Base-by-base conservation (phyloP, 2,329 filamentous ascomycete species). In the Scytalidium lignicola region DNA sequence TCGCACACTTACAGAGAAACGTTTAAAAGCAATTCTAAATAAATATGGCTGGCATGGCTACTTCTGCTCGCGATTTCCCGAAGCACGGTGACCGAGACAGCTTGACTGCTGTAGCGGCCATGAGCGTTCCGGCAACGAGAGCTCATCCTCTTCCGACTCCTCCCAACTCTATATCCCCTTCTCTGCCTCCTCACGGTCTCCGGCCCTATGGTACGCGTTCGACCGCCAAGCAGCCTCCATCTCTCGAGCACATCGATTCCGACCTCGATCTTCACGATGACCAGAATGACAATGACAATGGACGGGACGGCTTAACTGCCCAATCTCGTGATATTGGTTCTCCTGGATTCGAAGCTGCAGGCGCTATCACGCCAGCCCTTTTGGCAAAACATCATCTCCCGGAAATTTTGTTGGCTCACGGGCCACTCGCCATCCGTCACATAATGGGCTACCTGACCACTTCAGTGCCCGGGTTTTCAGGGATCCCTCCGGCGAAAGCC, bases 381-480 rank as follows among this genome's bases (percentile, higher is more conserved):
- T 78, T 99, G 57, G 90, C 92, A 61, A 93, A 88, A 69, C 82
- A 92, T 67, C 87, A 97, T 67, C 79, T 99, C 51, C 91, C 92
- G 2, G 87, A 88, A 60, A 95, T 97, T 67, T 78, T 99, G 64
- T 78, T 96, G 54, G 83, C 85, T 65, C 87, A 96, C 64, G 93
- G 92, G 20, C 91, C 93, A 44, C 73, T 96, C 68, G 90, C 93
- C 46, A 96, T 99, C 67, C 88, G 92, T 61, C 88, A 96, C 70
- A 86, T 99, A 65, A 96, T 95, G 81, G 89, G 89, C 56, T 92
- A 95, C 70, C 77, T 99, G 62, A 96, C 90, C 32, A 91, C 91
- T 44, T 89, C 88, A 13, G 89, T 99, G 10, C 92, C 93, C 21
- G 93, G 92, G 53, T 97, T 96, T 66, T 89, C 89, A 37, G 82